Evolutionary conservation across 805 yeast genomes (phyloP), one percentile per base, ranked within the genome.

Genomic region (Jamesozyma spencerorum): DNA sequence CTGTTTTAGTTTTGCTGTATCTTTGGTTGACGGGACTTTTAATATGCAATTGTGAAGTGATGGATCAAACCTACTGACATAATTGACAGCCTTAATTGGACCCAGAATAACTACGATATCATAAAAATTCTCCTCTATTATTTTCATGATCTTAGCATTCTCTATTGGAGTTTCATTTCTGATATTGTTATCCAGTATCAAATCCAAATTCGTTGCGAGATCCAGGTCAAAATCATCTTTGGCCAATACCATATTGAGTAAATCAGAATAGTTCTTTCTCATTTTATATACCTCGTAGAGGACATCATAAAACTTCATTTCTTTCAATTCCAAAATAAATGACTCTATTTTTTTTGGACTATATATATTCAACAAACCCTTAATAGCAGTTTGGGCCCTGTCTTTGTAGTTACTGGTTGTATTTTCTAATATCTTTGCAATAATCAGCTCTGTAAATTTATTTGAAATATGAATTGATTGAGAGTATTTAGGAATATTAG

Each of bases 381-480:
- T 85, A 8, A 87, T 58, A 11, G 94, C 88, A 34, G 82, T 66
- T 55, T 90, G 38, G 13, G 38, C 26, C 2, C n/a, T n/a, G 2
- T 19, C 7, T 14, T 15, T 12, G n/a, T 34, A 14, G 11, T 14
- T 12, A 10, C 8, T 10, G 2, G n/a, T 22, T 14, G 18, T n/a
- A n/a, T 22, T 12, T 15, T 19, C 13, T 12, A 35, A 80, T 28
- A 87, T 60, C 3, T 58, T 60, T 3, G 67, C 61, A 19, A 82
- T 62, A 0, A 81, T 62, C 3, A 59, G 55, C 5, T 71, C 70
- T 32, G 83, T 55, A 2, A 68, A 62, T 1, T 75, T 65, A 41
- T 80, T 92, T 1, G 87, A 73, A 1, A 92, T 58, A 34, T 85
- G 69, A 10, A 90, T 70, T 46, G 85, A 88, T 59, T 90, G 98